phyloP scores from a whole-genome alignment of 169 alveolate genomes.

The Plasmodium blacklocki region DNA sequence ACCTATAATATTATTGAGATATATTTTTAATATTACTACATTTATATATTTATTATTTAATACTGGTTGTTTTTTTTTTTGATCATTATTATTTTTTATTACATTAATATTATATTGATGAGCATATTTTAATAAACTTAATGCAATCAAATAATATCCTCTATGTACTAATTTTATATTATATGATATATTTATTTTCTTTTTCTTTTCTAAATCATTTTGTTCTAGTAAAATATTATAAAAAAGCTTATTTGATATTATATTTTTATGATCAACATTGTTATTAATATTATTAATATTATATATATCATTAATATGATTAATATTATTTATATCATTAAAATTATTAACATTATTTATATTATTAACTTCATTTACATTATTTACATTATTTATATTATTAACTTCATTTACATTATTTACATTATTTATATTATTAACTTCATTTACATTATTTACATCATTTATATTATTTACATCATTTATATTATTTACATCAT shows the following conservation, averaged over 20 bases:
- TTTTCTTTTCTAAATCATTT: not conserved
- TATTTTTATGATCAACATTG: not conserved
- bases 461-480: not conserved
- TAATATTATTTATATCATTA: not conserved
- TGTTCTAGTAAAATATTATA: slow-evolving; percentile 1
- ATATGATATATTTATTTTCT: not conserved
- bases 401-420: not conserved
- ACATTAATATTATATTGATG: slow-evolving; percentile 17
- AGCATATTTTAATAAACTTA: slow-evolving; percentile 45
- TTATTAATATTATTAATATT: slow-evolving; percentile 8
- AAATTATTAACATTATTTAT: not conserved
- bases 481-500: not conserved
- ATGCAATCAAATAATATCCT: slow-evolving; percentile 24
- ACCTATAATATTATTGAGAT: slow-evolving; percentile 43
- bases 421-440: not conserved
- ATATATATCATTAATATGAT: not conserved
- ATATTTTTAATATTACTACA: slow-evolving; percentile 37
- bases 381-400: not conserved
- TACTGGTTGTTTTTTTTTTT: slow-evolving; percentile 32
- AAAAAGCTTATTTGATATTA: not conserved
- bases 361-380: not conserved
- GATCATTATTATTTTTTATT: slow-evolving; percentile 38
- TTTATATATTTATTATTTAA: slow-evolving; percentile 55
- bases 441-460: not conserved
- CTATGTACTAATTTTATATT: slow-evolving; percentile 8